Percentiles rank a stretch among this genome's conserved stretches.
Evolutionary conservation across 306 rosid genomes (phyloP).

Genomic region (Vicia sativa): DNA sequence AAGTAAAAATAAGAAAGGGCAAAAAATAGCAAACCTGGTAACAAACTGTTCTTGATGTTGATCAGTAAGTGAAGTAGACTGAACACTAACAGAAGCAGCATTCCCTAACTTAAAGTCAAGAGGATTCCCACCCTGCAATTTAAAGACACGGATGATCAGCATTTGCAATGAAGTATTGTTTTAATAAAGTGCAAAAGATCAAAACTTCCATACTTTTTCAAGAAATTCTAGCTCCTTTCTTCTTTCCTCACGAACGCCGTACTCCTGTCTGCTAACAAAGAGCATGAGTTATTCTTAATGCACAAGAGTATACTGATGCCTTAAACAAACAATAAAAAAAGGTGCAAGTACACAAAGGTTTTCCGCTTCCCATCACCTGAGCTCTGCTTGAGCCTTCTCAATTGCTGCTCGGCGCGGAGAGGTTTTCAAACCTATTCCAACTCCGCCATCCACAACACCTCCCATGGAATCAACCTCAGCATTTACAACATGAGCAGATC

Average conservation of each 20-base stretch:
- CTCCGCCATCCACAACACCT: conserved; percentile 98
- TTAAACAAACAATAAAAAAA: conserved; percentile 28
- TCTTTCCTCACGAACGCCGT: conserved; percentile 90
- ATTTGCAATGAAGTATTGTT: conserved; percentile 23
- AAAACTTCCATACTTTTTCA: conserved; percentile 75
- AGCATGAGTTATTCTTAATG: conserved; percentile 31
- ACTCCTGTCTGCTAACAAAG: conserved; percentile 84
- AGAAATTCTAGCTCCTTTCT: conserved; percentile 96
- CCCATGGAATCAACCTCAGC: conserved; percentile 99
- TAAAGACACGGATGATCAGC: conserved; percentile 36
- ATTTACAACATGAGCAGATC: conserved; percentile 89
- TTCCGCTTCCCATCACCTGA: conserved; percentile 64
- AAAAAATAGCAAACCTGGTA: conserved; percentile 62
- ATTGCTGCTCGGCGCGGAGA: conserved; percentile 91
- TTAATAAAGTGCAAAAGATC: conserved; percentile 30
- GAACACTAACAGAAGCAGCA: conserved; percentile 93
- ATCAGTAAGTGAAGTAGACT: conserved; percentile 93
- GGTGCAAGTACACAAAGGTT: conserved; percentile 32
- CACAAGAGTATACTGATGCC: conserved; percentile 27
- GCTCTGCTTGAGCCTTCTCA: conserved; percentile 94
- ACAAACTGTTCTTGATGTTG: conserved; percentile 90
- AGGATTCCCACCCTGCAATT: conserved; percentile 94
- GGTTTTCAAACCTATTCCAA: conserved; percentile 90
- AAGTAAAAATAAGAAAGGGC: background rate
- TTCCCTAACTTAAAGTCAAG: conserved; percentile 85